Percentiles rank a stretch among this genome's conserved stretches.
Conservation (phyloP, 2,329 filamentous ascomycete species). For the Verticillium longisporum region DNA sequence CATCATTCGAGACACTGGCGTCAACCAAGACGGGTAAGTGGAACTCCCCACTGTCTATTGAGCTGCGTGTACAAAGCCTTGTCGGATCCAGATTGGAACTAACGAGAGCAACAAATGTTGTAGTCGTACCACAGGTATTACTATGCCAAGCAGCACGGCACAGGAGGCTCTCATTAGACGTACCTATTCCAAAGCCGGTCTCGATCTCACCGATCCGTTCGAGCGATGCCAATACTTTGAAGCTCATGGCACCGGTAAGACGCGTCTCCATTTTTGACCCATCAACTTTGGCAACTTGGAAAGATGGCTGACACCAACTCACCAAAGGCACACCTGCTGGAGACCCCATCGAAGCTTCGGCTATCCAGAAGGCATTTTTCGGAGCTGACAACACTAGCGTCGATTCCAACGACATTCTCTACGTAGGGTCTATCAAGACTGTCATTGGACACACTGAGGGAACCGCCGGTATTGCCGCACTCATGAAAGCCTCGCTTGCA, state of each 20-base stretch:
- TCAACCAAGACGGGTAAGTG: conserved; percentile 13
- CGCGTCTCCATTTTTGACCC: too few species aligned
- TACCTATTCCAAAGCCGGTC: conserved; percentile 15
- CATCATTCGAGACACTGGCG: conserved; percentile 15
- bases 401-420: neutral
- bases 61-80: too few species aligned
- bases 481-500: conserved; percentile 16
- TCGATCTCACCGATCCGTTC: conserved; percentile 4
- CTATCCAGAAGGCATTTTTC: conserved; percentile 14
- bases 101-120: too few species aligned
- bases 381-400: neutral
- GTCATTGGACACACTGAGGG: conserved; percentile 21
- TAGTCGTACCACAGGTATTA: conserved; percentile 20
- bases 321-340: conserved; percentile 18
- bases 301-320: too few species aligned
- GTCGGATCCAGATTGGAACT: too few species aligned
- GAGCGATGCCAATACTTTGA: conserved; percentile 14
- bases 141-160: conserved; percentile 23
- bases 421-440: conserved; percentile 14
- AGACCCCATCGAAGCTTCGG: conserved; percentile 27
- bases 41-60: too few species aligned
- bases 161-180: conserved; percentile 19
- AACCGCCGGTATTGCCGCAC: conserved; percentile 17
- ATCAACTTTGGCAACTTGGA: too few species aligned
- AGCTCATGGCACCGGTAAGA: conserved; percentile 29